A percentile compares a stretch with the other conserved stretches of the same genome.
Conservation (phyloP, 2,329 filamentous ascomycete genomes). For the Neoscytalidium dimidiatum region DNA sequence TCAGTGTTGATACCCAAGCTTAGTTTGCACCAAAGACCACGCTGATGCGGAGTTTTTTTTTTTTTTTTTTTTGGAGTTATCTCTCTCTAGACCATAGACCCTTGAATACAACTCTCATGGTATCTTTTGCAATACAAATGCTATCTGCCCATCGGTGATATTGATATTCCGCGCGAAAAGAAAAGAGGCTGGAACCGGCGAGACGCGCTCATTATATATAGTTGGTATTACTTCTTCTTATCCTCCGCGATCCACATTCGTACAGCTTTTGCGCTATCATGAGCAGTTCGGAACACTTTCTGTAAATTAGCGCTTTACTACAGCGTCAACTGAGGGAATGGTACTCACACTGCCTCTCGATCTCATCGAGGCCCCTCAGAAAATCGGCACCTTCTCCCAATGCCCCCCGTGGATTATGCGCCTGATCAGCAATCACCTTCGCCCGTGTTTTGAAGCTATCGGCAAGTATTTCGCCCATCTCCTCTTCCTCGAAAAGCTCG, state of each 20-base stretch:
- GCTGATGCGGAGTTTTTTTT: slow-evolving; percentile 9
- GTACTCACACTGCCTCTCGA: slow-evolving; percentile 67
- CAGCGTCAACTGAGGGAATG: slow-evolving; percentile 9
- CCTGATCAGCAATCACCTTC: slow-evolving; percentile 82
- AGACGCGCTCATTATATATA: too few species aligned
- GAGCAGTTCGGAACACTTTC: slow-evolving; percentile 50
- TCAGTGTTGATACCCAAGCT: slow-evolving; percentile 19
- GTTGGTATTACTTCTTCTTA: slow-evolving; percentile 36
- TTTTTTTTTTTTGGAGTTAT: too few species aligned
- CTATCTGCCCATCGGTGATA: not conserved
- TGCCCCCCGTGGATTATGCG: slow-evolving; percentile 77
- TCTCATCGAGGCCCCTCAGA: slow-evolving; percentile 84
- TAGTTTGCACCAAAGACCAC: slow-evolving; percentile 7
- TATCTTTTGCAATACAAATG: not conserved
- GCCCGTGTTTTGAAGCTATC: slow-evolving; percentile 81
- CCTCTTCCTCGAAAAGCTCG: slow-evolving; percentile 89
- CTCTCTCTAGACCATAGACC: slow-evolving; percentile 10
- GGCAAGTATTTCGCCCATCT: slow-evolving; percentile 63
- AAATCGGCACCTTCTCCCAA: slow-evolving; percentile 73
- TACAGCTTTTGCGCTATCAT: slow-evolving; percentile 50
- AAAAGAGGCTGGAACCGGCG: too few species aligned
- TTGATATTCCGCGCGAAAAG: too few species aligned
- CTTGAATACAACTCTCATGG: not conserved
- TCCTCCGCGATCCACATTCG: slow-evolving; percentile 47
- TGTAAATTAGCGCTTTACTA: not conserved